phyloP scores from a whole-genome alignment of 2,329 filamentous ascomycete species.

The Mollisiaceae sp. region DNA sequence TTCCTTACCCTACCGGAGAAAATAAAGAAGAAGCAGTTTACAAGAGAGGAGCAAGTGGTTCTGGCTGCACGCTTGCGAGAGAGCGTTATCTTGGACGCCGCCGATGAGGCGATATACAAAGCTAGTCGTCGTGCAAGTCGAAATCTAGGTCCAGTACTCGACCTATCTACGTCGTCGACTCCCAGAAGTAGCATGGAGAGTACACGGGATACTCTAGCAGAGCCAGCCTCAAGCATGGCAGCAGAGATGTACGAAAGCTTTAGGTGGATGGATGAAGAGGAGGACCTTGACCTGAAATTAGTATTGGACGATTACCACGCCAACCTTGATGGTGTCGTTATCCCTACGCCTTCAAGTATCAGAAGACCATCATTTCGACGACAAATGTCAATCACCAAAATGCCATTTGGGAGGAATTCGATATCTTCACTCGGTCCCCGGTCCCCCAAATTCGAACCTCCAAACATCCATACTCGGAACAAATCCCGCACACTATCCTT shows the following conservation, averaged over 20 bases:
- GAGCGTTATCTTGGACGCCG: constrained; percentile 59
- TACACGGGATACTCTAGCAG: constrained; percentile 8
- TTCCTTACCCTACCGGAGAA: constrained; percentile 75
- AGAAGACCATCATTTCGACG: constrained; percentile 69
- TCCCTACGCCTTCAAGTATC: constrained; percentile 51
- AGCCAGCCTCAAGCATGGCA: constrained; percentile 34
- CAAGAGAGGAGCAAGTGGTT: constrained; percentile 70
- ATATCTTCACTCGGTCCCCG: constrained; percentile 44
- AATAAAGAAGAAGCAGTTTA: constrained; percentile 72
- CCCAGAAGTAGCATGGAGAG: constrained; percentile 34
- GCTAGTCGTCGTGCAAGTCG: constrained; percentile 49
- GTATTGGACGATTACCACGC: constrained; percentile 73
- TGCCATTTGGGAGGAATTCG: constrained; percentile 63
- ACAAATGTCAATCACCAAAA: constrained; percentile 72
- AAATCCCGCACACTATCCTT: constrained; percentile 62
- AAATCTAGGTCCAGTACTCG: constrained; percentile 42
- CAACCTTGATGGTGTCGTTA: constrained; percentile 59
- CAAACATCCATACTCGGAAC: constrained; percentile 40
- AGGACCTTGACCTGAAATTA: constrained; percentile 70
- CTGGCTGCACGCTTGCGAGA: constrained; percentile 59
- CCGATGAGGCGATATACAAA: constrained; percentile 62
- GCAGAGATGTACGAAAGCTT: constrained; percentile 65
- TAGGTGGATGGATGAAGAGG: constrained; percentile 75
- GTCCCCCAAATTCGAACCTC: constrained; percentile 41
- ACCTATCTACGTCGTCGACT: constrained; percentile 38